Evolutionary conservation across 2,329 filamentous ascomycete genomes (phyloP), one percentile per base, ranked within the genome.

Genomic region (Gnomoniopsis sp.): DNA sequence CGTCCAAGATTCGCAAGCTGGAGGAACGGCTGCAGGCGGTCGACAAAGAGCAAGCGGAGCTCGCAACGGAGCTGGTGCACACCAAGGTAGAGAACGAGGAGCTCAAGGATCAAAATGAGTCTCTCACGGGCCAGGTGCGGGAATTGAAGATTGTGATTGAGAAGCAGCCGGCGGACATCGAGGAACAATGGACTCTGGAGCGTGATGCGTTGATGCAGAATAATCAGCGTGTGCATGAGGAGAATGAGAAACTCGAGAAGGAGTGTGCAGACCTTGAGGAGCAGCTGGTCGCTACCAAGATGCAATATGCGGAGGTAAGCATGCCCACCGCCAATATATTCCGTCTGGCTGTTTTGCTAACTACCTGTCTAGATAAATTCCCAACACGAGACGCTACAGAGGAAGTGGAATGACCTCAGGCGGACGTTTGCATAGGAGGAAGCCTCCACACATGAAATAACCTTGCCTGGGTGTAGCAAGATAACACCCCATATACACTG

Each of bases 51-150:
- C 93, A 98, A 71, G 90, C 96, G 2, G 86, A 89, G 53, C 84
- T 98, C 60, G 93, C 93, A 0, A 96, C 91, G 1, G 91, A 98
- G 68, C 80, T 99, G 47, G 92, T 99, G 36, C 89, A 88, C 65
- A 88, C 91, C 46, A 97, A 98, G 73, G 91, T 99, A 4, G 88
- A 96, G 69, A 98, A 98, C 66, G 90, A 96, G 69, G 88, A 91
- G 69, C 78, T 99, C 43, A 85, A 85, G 49, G 95, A 99, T 68
- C 85, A 92, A 72, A 97, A 96, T 66, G 95, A 99, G 73, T 90
- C 86, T 50, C 78, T 98, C 64, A 89, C 86, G 70, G 87, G 89
- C 11, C 91, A 97, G 71, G 91, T 96, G 21, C 83, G 85, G 57
- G 93, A 97, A 74, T 79, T 99, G 59, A 88, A 90, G 68, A 84